phyloP scores from a whole-genome alignment of 2,329 filamentous ascomycete genomes.

The Aspergillus vadensis region DNA sequence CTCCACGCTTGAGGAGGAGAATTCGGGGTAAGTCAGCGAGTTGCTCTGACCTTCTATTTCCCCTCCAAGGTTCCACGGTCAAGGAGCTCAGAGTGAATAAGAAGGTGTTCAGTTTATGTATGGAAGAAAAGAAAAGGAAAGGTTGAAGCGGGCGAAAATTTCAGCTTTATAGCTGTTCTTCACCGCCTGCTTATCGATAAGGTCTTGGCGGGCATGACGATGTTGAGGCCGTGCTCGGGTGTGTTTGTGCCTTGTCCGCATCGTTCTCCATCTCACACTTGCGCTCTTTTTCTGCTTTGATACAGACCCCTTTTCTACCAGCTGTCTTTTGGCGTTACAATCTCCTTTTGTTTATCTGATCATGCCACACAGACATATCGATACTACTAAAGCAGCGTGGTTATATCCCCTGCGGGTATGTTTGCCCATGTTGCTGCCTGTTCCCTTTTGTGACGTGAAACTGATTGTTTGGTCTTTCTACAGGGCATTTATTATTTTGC shows the following conservation, averaged over 20 bases:
- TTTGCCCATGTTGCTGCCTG: constrained; percentile 14
- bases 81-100: constrained; percentile 51
- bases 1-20: constrained; percentile 45
- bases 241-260: neutral
- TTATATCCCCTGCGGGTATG: constrained; percentile 52
- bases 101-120: constrained; percentile 46
- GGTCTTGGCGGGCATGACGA: constrained; percentile 15
- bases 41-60: constrained; percentile 51
- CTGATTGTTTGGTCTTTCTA: neutral
- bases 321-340: neutral
- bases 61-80: constrained; percentile 47
- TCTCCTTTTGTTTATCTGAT: constrained; percentile 11
- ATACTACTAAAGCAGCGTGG: constrained; percentile 44
- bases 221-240: constrained; percentile 1
- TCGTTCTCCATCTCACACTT: neutral
- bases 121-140: constrained; percentile 36
- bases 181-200: constrained; percentile 42
- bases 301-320: neutral
- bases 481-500: constrained; percentile 78
- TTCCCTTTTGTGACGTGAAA: neutral
- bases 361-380: constrained; percentile 19
- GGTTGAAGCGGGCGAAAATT: constrained; percentile 25
- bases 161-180: constrained; percentile 26
- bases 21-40: constrained; percentile 50
- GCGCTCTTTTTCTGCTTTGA: neutral